Conservation (phyloP, 2,329 filamentous ascomycete genomes). For the Fusarium secorum region DNA sequence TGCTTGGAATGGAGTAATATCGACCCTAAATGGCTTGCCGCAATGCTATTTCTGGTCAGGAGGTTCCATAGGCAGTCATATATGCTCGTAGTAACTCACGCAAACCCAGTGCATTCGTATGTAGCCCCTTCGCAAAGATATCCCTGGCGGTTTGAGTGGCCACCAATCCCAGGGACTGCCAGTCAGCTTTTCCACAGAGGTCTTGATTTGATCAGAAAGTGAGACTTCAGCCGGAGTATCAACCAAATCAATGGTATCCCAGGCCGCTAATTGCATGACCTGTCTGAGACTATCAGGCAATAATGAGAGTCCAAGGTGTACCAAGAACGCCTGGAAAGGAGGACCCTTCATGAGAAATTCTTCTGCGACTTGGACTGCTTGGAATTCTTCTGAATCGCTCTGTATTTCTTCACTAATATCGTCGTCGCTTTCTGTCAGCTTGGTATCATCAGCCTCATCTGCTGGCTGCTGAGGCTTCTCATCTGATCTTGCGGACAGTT, state of each 20-base stretch:
- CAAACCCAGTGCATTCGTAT: neutral
- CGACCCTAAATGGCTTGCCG: neutral
- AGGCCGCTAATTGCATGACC: neutral
- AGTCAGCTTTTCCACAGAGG: neutral
- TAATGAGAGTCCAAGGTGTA: neutral
- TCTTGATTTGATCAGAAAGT: neutral
- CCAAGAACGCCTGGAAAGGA: neutral
- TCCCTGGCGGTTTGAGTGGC: neutral
- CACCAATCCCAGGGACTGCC: constrained; percentile 7
- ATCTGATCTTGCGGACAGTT: neutral
- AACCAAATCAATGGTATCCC: neutral
- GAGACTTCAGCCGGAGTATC: neutral
- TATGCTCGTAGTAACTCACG: neutral
- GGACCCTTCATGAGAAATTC: neutral
- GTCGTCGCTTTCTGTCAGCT: neutral
- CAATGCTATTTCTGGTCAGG: neutral
- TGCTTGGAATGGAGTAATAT: neutral
- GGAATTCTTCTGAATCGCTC: neutral
- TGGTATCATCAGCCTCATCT: neutral
- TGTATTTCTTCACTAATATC: neutral
- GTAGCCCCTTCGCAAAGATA: neutral
- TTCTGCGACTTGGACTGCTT: neutral
- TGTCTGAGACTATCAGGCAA: neutral
- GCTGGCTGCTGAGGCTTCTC: neutral
- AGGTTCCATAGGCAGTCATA: neutral